A percentile compares a stretch with the other conserved stretches of the same genome.
Evolutionary conservation across 2,329 filamentous ascomycete genomes (phyloP).

Genomic region (Hirsutella minnesotensis): DNA sequence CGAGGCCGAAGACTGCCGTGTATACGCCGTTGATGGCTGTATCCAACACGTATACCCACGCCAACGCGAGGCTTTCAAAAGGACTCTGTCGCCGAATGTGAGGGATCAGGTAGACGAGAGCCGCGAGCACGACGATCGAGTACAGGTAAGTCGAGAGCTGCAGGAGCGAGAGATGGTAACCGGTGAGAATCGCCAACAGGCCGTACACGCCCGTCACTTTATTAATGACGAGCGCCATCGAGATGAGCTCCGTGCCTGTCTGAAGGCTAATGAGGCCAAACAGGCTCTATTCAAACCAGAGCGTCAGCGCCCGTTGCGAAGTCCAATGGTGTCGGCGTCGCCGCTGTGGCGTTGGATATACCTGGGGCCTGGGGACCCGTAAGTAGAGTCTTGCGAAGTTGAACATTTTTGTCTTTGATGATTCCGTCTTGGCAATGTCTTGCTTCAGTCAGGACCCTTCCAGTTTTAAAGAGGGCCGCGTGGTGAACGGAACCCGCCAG

Average conservation of each 20-base stretch:
- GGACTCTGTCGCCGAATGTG: slow-evolving; percentile 71
- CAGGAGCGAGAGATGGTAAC: slow-evolving; percentile 67
- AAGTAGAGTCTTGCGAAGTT: slow-evolving; percentile 24
- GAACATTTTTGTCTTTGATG: slow-evolving; percentile 16
- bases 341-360: slow-evolving; percentile 11
- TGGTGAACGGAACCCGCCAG: no score
- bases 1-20: slow-evolving; percentile 68
- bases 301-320: neutral
- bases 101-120: slow-evolving; percentile 59
- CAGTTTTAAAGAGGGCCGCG: no score
- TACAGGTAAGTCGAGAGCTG: slow-evolving; percentile 91
- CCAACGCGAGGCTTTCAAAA: slow-evolving; percentile 68
- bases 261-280: slow-evolving; percentile 77
- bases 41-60: slow-evolving; percentile 78
- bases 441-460: no score
- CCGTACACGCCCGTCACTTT: slow-evolving; percentile 88
- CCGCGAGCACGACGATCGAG: slow-evolving; percentile 58
- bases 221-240: slow-evolving; percentile 75
- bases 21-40: slow-evolving; percentile 71
- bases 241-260: slow-evolving; percentile 76
- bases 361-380: slow-evolving; percentile 27
- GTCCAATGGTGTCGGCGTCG: neutral
- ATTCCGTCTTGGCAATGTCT: no score
- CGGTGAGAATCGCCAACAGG: slow-evolving; percentile 77
- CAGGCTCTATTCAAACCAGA: slow-evolving; percentile 49